Conservation (phyloP, 1,284 basidiomycete genomes). For the Anthracocystis setariae region DNA sequence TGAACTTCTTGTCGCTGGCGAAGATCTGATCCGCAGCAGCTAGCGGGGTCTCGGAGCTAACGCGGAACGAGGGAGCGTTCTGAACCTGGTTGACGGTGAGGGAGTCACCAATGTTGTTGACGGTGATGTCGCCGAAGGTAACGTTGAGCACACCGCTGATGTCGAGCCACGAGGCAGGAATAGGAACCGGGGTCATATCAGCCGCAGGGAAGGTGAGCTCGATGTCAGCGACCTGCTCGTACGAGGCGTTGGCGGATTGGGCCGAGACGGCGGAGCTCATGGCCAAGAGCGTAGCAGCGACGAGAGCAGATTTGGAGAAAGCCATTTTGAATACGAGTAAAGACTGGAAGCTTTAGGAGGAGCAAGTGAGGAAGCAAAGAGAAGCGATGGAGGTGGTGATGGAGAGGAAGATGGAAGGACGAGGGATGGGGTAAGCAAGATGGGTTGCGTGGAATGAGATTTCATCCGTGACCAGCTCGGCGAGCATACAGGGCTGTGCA, state of each 20-base stretch:
- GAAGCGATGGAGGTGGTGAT: conserved; percentile 5
- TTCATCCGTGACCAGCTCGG: too few species aligned
- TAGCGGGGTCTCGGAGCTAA: conserved; percentile 29
- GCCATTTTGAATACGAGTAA: conserved; percentile 25
- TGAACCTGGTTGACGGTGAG: conserved; percentile 50
- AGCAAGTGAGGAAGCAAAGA: conserved; percentile 6
- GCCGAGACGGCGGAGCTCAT: conserved; percentile 38
- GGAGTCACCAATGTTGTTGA: conserved; percentile 42
- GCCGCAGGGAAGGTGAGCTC: conserved; percentile 51
- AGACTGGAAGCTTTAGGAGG: background rate
- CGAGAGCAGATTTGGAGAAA: conserved; percentile 42
- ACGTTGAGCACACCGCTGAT: conserved; percentile 54
- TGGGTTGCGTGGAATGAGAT: background rate
- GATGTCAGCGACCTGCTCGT: conserved; percentile 45
- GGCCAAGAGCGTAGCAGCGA: conserved; percentile 35
- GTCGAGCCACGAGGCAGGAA: conserved; percentile 46
- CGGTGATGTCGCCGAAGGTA: conserved; percentile 38
- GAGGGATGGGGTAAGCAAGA: background rate
- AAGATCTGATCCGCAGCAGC: conserved; percentile 24
- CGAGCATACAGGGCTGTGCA: too few species aligned
- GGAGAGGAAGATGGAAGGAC: background rate
- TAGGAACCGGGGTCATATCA: conserved; percentile 32
- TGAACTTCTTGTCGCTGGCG: conserved; percentile 35
- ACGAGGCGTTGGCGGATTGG: conserved; percentile 40
- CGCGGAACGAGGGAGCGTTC: conserved; percentile 41